Evolutionary conservation across 2,329 filamentous ascomycete genomes (phyloP).

Genomic region (Grosmannia clavigera): DNA sequence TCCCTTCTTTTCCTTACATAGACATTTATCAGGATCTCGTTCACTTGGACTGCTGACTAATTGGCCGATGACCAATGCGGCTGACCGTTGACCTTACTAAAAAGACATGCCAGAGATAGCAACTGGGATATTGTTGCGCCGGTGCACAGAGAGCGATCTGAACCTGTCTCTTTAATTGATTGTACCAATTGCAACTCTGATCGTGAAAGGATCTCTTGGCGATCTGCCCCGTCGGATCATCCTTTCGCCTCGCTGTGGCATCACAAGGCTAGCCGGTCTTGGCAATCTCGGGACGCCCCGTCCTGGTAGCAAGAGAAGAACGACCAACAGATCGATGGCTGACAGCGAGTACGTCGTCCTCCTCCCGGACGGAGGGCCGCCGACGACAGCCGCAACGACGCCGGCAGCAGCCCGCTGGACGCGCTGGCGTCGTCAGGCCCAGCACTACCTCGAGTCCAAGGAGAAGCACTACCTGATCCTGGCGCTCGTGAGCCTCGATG

Average conservation of each 20-base stretch:
- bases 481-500: constrained; percentile 31
- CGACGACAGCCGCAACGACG: neutral
- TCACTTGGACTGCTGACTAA: neutral
- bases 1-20: neutral
- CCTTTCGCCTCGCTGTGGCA: neutral
- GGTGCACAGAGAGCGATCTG: too few species aligned
- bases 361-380: neutral
- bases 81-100: neutral
- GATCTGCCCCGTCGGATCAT: neutral
- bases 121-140: too few species aligned
- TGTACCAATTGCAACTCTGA: too few species aligned
- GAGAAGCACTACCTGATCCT: constrained; percentile 33
- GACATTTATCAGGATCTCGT: neutral
- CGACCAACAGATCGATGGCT: neutral
- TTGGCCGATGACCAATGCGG: neutral
- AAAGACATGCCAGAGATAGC: too few species aligned
- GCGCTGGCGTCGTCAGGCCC: constrained; percentile 8
- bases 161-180: neutral
- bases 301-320: neutral
- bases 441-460: constrained; percentile 13
- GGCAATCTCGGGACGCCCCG: neutral
- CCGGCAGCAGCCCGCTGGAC: neutral
- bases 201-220: neutral
- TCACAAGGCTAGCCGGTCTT: neutral
- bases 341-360: neutral